A percentile compares a stretch with the other conserved stretches of the same genome.
Evolutionary conservation across 2,329 filamentous ascomycete genomes (phyloP).

Genomic region (Aureobasidium sp.): DNA sequence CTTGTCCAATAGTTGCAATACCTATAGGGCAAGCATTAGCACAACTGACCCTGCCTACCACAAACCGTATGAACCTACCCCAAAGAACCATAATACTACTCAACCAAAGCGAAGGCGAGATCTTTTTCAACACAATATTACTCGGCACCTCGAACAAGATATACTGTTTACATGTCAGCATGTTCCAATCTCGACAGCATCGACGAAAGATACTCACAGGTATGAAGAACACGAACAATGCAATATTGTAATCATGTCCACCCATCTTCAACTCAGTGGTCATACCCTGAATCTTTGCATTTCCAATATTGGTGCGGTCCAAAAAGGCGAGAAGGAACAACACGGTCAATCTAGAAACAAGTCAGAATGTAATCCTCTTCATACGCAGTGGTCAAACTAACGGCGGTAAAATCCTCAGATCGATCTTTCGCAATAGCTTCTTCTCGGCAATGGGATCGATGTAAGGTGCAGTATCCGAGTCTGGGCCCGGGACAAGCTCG

Average conservation of each 20-base stretch:
- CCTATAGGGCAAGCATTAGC: slow-evolving; percentile 16
- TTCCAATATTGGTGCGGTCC: slow-evolving; percentile 35
- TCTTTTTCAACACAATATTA: slow-evolving; percentile 29
- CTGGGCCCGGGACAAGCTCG: background rate
- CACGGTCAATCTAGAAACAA: slow-evolving; percentile 28
- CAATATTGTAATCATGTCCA: slow-evolving; percentile 31
- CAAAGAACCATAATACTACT: slow-evolving; percentile 32
- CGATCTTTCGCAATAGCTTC: slow-evolving; percentile 41
- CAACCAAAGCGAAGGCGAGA: slow-evolving; percentile 28
- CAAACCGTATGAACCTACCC: slow-evolving; percentile 4
- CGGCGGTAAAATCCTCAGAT: slow-evolving; percentile 41
- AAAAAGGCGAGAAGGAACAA: slow-evolving; percentile 40
- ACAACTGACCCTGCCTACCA: background rate
- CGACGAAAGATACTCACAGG: slow-evolving; percentile 3
- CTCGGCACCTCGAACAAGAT: slow-evolving; percentile 25
- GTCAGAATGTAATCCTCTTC: background rate
- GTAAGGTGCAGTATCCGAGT: background rate
- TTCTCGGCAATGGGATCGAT: slow-evolving; percentile 28
- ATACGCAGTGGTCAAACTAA: background rate
- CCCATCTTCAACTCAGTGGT: slow-evolving; percentile 30
- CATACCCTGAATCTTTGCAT: slow-evolving; percentile 35
- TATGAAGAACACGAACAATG: slow-evolving; percentile 31
- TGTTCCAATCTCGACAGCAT: background rate
- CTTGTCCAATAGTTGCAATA: slow-evolving; percentile 29
- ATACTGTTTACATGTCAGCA: slow-evolving; percentile 10